A percentile compares a stretch with the other conserved stretches of the same genome.
Evolutionary conservation across 768 basidiomycete genomes (phyloP).

Genomic region (Rubroboletus satanas): DNA sequence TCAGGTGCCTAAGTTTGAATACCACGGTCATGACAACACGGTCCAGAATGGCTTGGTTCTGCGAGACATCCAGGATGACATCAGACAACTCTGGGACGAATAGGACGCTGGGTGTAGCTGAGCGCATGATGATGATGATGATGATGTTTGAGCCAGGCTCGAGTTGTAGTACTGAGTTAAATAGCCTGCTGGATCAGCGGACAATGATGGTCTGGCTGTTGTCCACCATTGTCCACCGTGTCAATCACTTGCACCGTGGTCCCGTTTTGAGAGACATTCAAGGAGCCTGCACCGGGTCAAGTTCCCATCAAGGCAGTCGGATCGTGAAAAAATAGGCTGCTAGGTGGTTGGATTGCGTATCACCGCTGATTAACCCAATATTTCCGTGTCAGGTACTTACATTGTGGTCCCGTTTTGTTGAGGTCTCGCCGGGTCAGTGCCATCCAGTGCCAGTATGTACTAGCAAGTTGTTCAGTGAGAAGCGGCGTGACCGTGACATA

Average conservation of each 20-base stretch:
- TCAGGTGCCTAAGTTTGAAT: background rate
- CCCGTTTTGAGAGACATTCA: background rate
- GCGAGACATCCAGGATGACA: background rate
- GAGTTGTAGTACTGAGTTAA: background rate
- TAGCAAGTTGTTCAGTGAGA: no score
- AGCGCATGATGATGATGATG: background rate
- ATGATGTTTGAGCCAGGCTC: no score
- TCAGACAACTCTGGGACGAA: background rate
- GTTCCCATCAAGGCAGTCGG: background rate
- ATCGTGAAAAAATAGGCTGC: no score
- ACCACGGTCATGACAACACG: background rate
- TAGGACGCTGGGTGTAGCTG: background rate
- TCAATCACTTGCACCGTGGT: background rate
- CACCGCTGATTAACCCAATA: background rate
- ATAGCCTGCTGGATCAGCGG: background rate
- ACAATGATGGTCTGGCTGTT: background rate
- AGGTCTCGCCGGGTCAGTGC: no score
- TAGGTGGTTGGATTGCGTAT: background rate
- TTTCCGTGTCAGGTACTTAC: background rate
- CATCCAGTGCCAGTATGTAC: no score
- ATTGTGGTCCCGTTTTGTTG: background rate
- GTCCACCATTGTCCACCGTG: background rate
- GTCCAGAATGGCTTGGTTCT: background rate
- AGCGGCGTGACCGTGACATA: constrained; percentile 18
- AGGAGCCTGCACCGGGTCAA: background rate